Evolutionary conservation across 148 eudicot species (phyloP), one percentile per base, ranked within the genome.

Genomic region (Camellia sinensis): DNA sequence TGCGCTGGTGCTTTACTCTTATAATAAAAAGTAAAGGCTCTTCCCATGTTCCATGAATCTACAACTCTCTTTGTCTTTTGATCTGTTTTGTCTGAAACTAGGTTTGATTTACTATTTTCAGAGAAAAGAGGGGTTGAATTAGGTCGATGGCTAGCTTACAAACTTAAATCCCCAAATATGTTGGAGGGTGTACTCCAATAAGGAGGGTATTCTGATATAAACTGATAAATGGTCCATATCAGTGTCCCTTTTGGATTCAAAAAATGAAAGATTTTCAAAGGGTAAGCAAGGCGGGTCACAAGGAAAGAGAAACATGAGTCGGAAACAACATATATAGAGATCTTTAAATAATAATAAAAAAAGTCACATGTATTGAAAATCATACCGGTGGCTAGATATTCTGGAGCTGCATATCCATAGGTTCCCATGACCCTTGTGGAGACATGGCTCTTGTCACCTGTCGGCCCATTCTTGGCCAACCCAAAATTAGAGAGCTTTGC

Each of bases 401-500:
- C 97, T 0, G 97, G 97, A 73, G 95, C 97, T 68, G 97, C 95
- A 84, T 93, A 93, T 73, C 97, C 97, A 60, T 91, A 91, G 77
- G 95, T 91, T 12, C 97, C 95, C 91, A 91, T 89, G 45, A 93
- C 91, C 73, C 97, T 86, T 10, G 97, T 93, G 5, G 97, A 91
- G 44, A 93, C 97, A 76, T 93, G 95, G 78, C 93, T 90, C 83
- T 90, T 85, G 83, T 89, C 95, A 0, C 93, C 97, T 6, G 86
- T 82, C 15, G 97, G 97, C 7, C 90, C 97, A 65, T 91, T 93
- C 86, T 93, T 93, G 70, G 97, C 97, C 84, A 93, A 81, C 48
- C 97, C 97, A 68, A 93, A 93, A 86, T 91, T 94, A 11, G 97
- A 93, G 10, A 93, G 91, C 70, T 93, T 93, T 4, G 97, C 97